A percentile compares a stretch with the other conserved stretches of the same genome.
Evolutionary conservation across 1,284 basidiomycete species (phyloP).

Genomic region (Spongispora temasekensis): DNA sequence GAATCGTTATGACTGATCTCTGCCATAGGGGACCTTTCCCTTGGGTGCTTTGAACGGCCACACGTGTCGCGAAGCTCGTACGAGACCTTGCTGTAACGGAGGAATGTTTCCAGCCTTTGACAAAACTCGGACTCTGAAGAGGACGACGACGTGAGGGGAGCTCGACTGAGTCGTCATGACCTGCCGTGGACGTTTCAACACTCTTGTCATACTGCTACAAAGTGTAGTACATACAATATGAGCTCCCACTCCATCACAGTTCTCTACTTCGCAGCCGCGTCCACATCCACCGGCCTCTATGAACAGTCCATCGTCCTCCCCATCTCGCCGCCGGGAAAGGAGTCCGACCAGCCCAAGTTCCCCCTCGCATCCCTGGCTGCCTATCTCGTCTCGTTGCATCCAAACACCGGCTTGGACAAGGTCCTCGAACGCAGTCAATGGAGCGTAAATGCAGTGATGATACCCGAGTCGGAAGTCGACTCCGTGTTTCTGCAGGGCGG

Average conservation of each 20-base stretch:
- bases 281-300: slow-evolving; percentile 61
- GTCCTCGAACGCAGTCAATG: slow-evolving; percentile 65
- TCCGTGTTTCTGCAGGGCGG: slow-evolving; percentile 59
- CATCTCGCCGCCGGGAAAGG: slow-evolving; percentile 14
- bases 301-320: slow-evolving; percentile 51
- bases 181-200: neutral
- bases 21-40: slow-evolving; percentile 34
- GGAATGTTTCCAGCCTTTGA: slow-evolving; percentile 37
- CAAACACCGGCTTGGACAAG: slow-evolving; percentile 48
- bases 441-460: slow-evolving; percentile 81
- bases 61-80: slow-evolving; percentile 31
- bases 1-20: slow-evolving; percentile 36
- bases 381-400: slow-evolving; percentile 54
- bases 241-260: slow-evolving; percentile 52
- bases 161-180: slow-evolving; percentile 14
- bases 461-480: slow-evolving; percentile 51
- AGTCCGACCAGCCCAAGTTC: slow-evolving; percentile 40
- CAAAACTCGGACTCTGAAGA: slow-evolving; percentile 39
- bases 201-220: neutral
- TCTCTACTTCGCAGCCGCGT: slow-evolving; percentile 80
- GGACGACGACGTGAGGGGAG: slow-evolving; percentile 25
- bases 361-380: slow-evolving; percentile 53
- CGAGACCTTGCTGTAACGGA: slow-evolving; percentile 26
- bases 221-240: too few relatives aligned
- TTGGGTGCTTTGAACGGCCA: slow-evolving; percentile 31